phyloP scores from a whole-genome alignment of 257 asterid species.

The Pogostemon cablin region DNA sequence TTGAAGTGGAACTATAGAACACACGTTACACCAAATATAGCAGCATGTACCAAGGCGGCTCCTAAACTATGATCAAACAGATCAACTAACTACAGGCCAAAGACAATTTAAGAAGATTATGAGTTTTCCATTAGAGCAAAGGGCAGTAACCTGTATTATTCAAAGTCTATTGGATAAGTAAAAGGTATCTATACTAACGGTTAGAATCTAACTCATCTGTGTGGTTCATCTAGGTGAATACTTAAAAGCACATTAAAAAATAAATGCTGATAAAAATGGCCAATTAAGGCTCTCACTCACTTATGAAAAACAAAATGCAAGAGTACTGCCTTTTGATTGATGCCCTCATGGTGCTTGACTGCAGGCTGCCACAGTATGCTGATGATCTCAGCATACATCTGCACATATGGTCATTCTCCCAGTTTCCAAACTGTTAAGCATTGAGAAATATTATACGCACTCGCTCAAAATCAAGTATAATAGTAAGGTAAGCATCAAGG shows the following conservation, averaged over 20 bases:
- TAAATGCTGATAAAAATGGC: conserved; percentile 14
- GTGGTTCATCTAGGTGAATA: conserved; percentile 14
- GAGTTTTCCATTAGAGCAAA: conserved; percentile 20
- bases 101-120: background rate
- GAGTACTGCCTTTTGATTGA: conserved; percentile 34
- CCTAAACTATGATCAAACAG: conserved; percentile 19
- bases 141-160: conserved; percentile 18
- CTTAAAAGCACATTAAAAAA: conserved; percentile 17
- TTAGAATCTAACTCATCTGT: background rate
- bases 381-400: conserved; percentile 16
- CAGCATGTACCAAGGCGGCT: conserved; percentile 16
- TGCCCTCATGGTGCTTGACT: conserved; percentile 28
- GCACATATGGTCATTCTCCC: conserved; percentile 12
- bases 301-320: conserved; percentile 32
- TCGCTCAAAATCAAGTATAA: conserved; percentile 17
- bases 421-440: conserved; percentile 35
- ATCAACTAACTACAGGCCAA: background rate
- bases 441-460: conserved; percentile 17
- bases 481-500: background rate
- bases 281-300: conserved; percentile 23
- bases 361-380: conserved; percentile 1
- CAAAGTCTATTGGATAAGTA: background rate
- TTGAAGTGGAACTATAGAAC: background rate
- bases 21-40: background rate
- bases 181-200: conserved; percentile 19